Base-by-base conservation (phyloP, 768 basidiomycete genomes). In the Agaricus subrufescens region DNA sequence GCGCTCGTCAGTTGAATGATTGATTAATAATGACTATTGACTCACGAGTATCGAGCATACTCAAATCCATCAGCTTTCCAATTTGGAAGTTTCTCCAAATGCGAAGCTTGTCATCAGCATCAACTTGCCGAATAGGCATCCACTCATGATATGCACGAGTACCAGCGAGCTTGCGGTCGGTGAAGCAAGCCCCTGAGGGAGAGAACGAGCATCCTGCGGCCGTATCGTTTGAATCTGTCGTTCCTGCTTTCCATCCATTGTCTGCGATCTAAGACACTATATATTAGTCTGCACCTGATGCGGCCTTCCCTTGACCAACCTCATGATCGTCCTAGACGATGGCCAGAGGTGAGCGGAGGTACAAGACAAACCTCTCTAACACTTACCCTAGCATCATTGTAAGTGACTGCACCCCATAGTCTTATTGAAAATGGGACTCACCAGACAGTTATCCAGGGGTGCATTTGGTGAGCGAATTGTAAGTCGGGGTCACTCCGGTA, bases 81-180 rank as follows among this genome's bases (percentile, higher is more conserved):
- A 85, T 76, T 68, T 83, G 78, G 70, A 85, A 84, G 61, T 81
- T 82, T 37, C 83, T 75, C 81, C 81, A 85, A 50, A 84, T 84
- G 27, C 82, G 73, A 15, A 85, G 74, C 60, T 79, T 73, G 66
- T 84, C 81, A 50, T 75, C 74, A 1, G 74, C 73, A 40, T 75
- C 75, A 14, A 85, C 79, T 58, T 83, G 80, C 7, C 84, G 74
- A 57, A 85, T 80, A 11, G 82, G 82, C 71, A 84, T 76, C 82
- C 82, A 84, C 58, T 83, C 82, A 60, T 84, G 80, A 60, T 82
- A 83, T 0, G 80, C 81, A 34, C 81, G 70, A 26, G 83, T 76
- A 7, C 80, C 83, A 44, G 82, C 81, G 2, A 82, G 65, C 64
- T 84, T 84, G 38, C 83, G 69, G 62, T 84, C 79, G 3, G 80